Conservation (phyloP, 2,329 filamentous ascomycete species). For the Myrmaecium sp. region DNA sequence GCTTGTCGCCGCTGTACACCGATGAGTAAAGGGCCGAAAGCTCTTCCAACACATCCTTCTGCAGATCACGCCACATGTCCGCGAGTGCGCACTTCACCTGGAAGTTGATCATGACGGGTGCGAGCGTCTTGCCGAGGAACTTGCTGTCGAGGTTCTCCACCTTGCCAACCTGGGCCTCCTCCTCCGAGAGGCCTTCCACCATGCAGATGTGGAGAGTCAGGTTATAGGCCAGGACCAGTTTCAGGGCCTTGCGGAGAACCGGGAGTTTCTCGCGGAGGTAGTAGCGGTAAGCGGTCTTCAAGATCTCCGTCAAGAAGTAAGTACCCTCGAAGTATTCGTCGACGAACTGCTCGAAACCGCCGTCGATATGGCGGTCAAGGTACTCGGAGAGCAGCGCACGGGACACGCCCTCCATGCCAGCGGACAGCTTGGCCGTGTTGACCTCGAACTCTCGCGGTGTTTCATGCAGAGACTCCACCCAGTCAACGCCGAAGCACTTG, state of each 20-base stretch:
- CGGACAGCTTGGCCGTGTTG: slow-evolving; percentile 74
- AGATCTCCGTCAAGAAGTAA: slow-evolving; percentile 83
- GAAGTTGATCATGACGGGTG: slow-evolving; percentile 98
- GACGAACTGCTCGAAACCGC: slow-evolving; percentile 81
- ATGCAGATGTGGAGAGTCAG: slow-evolving; percentile 87
- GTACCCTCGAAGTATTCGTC: slow-evolving; percentile 95
- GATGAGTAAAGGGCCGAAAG: slow-evolving; percentile 87
- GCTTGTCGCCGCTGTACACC: slow-evolving; percentile 89
- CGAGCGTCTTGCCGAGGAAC: slow-evolving; percentile 77
- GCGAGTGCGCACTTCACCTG: slow-evolving; percentile 95
- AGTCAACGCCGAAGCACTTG: slow-evolving; percentile 83
- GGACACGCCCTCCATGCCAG: slow-evolving; percentile 76
- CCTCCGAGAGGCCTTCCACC: slow-evolving; percentile 74
- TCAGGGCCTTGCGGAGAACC: slow-evolving; percentile 86
- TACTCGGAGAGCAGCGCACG: slow-evolving; percentile 72
- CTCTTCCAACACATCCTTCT: slow-evolving; percentile 92
- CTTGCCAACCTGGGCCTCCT: slow-evolving; percentile 61
- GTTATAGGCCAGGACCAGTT: slow-evolving; percentile 91
- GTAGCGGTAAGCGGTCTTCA: slow-evolving; percentile 90
- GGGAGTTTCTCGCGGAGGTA: slow-evolving; percentile 76
- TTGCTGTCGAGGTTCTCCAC: slow-evolving; percentile 76
- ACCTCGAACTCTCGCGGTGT: slow-evolving; percentile 70
- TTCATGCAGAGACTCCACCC: slow-evolving; percentile 67
- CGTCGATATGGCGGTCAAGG: slow-evolving; percentile 85
- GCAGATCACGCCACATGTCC: slow-evolving; percentile 94